Evolutionary conservation across 2,329 filamentous ascomycete species (phyloP).

Genomic region (Epichloe aotearoae): DNA sequence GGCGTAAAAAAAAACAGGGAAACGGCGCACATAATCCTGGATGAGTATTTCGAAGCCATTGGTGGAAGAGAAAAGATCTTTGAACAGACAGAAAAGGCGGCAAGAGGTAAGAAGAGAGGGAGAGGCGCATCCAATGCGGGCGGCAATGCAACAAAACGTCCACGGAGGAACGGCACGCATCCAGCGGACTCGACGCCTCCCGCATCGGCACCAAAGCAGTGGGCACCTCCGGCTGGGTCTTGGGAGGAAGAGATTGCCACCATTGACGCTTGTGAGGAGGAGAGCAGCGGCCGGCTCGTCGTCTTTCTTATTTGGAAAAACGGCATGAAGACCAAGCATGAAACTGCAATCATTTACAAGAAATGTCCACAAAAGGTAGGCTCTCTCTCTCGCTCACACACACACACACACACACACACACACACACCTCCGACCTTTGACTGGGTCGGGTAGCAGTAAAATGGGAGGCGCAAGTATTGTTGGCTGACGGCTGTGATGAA

Average conservation of each 20-base stretch:
- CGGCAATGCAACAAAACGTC: slow-evolving; percentile 29
- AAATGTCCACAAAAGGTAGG: slow-evolving; percentile 63
- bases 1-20: slow-evolving; percentile 25
- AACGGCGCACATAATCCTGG: slow-evolving; percentile 45
- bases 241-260: slow-evolving; percentile 64
- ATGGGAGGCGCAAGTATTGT: not conserved
- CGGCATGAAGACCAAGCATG: slow-evolving; percentile 60
- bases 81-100: slow-evolving; percentile 34
- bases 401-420: too few relatives aligned
- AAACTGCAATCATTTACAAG: slow-evolving; percentile 53
- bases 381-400: not conserved
- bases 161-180: slow-evolving; percentile 35
- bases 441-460: too few relatives aligned
- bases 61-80: slow-evolving; percentile 50
- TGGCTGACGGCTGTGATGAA: not conserved
- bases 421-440: not conserved
- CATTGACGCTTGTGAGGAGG: slow-evolving; percentile 62
- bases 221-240: slow-evolving; percentile 56
- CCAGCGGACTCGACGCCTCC: slow-evolving; percentile 36
- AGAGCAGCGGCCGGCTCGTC: slow-evolving; percentile 41
- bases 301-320: slow-evolving; percentile 66
- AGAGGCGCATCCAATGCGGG: slow-evolving; percentile 27
- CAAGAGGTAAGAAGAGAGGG: slow-evolving; percentile 44
- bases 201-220: slow-evolving; percentile 30
- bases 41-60: slow-evolving; percentile 48